Conservation (phyloP, 495 filamentous ascomycete genomes). For the Tuber borchii region DNA sequence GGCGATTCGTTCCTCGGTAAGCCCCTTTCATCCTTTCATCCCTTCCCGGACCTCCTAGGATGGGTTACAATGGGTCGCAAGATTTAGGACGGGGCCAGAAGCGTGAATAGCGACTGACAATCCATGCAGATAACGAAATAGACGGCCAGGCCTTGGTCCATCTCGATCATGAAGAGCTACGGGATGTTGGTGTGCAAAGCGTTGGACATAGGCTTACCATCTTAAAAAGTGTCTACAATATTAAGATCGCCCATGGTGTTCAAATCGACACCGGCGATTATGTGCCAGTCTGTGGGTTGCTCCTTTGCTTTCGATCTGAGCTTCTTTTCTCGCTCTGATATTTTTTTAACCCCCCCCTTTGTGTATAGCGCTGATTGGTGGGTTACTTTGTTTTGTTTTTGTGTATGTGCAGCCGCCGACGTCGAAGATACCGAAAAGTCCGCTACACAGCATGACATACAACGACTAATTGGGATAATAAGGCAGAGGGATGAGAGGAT, state of each 20-base stretch:
- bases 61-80: constrained; percentile 22
- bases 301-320: constrained; percentile 13
- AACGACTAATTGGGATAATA: constrained; percentile 78
- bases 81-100: constrained; percentile 7
- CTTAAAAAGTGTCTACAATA: constrained; percentile 87
- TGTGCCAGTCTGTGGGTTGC: constrained; percentile 74
- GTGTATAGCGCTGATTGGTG: constrained; percentile 26
- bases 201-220: constrained; percentile 92
- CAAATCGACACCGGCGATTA: constrained; percentile 89
- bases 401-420: constrained; percentile 63
- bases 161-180: constrained; percentile 84
- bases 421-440: constrained; percentile 73
- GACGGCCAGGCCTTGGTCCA: constrained; percentile 85
- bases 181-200: constrained; percentile 85
- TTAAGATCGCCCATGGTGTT: constrained; percentile 85
- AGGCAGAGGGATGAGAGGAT: constrained; percentile 82
- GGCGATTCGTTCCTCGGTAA: constrained; percentile 60
- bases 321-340: constrained; percentile 20
- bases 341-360: constrained; percentile 16
- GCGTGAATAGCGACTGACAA: constrained; percentile 18
- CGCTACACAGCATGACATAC: constrained; percentile 85
- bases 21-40: constrained; percentile 27
- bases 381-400: constrained; percentile 8
- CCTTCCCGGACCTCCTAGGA: constrained; percentile 31
- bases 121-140: constrained; percentile 73